Percentiles rank a stretch among this genome's conserved stretches.
Evolutionary conservation across 2,329 filamentous ascomycete genomes (phyloP).

Genomic region (Colletotrichum sp.): DNA sequence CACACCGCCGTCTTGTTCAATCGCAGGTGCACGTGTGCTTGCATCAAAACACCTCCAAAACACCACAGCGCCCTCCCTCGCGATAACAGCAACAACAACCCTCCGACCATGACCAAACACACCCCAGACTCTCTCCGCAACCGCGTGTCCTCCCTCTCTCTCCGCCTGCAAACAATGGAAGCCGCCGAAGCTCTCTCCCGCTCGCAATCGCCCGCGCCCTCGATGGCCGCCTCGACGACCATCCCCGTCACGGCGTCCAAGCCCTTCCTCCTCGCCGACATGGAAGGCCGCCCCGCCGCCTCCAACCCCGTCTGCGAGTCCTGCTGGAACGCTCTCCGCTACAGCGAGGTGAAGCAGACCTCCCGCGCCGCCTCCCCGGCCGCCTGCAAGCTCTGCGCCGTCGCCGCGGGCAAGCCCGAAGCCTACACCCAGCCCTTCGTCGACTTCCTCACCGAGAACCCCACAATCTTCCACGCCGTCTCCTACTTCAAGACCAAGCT

Average conservation of each 20-base stretch:
- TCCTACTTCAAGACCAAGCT: slow-evolving; percentile 78
- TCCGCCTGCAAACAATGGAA: slow-evolving; percentile 43
- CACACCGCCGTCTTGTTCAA: background rate
- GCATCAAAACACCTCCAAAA: background rate
- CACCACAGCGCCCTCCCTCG: background rate
- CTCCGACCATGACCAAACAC: slow-evolving; percentile 45
- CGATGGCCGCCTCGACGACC: slow-evolving; percentile 28
- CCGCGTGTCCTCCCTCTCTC: slow-evolving; percentile 48
- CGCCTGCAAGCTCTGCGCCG: slow-evolving; percentile 40
- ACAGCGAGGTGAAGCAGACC: slow-evolving; percentile 17
- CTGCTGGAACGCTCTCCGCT: slow-evolving; percentile 20
- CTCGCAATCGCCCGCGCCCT: slow-evolving; percentile 26
- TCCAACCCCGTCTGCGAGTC: slow-evolving; percentile 31
- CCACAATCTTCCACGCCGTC: slow-evolving; percentile 92
- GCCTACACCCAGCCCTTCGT: slow-evolving; percentile 84
- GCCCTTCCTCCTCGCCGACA: slow-evolving; percentile 54
- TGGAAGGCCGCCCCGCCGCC: slow-evolving; percentile 36
- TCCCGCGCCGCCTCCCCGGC: slow-evolving; percentile 18
- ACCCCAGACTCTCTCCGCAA: slow-evolving; percentile 48
- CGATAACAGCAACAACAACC: background rate
- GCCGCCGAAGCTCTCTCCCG: slow-evolving; percentile 15
- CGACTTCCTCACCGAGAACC: slow-evolving; percentile 86
- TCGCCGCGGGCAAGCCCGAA: slow-evolving; percentile 54
- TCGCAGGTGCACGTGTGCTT: background rate
- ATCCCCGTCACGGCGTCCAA: slow-evolving; percentile 6